phyloP scores from a whole-genome alignment of 108 stramenopile species.

The Nitzschia inconspicua region DNA sequence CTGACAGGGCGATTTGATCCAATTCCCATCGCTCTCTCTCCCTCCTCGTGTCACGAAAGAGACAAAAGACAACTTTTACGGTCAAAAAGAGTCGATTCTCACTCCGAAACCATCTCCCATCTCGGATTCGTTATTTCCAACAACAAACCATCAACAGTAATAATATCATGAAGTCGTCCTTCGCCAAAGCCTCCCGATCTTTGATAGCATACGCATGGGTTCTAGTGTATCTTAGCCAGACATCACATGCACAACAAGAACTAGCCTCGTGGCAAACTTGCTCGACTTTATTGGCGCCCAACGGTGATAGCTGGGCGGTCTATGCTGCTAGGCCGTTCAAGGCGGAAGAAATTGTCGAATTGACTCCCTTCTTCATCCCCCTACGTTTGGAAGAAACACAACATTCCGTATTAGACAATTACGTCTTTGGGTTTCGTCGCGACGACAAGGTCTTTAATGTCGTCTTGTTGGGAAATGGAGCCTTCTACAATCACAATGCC shows the following conservation, averaged over 20 bases:
- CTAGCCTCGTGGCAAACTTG: conserved; percentile 23
- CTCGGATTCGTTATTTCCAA: no score
- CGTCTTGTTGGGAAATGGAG: conserved; percentile 31
- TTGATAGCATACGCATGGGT: no score
- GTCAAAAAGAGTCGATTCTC: no score
- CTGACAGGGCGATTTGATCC: no score
- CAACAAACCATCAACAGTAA: no score
- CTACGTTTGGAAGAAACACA: conserved; percentile 1
- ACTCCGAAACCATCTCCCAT: no score
- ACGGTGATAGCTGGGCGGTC: conserved; percentile 24
- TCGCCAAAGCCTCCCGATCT: no score
- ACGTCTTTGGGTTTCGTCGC: conserved; percentile 27
- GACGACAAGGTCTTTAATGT: background rate
- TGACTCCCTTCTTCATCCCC: conserved; percentile 26
- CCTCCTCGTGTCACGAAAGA: no score
- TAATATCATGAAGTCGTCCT: no score
- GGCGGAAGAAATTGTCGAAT: conserved; percentile 24
- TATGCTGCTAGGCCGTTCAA: conserved; percentile 29
- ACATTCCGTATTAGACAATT: conserved; percentile 24
- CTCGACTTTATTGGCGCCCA: conserved; percentile 33
- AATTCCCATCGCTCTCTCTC: no score
- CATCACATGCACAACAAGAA: conserved; percentile 9
- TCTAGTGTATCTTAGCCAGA: no score
- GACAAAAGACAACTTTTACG: no score
- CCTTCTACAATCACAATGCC: conserved; percentile 42